A percentile compares a stretch with the other conserved stretches of the same genome.
These are phyloP conservation scores for Rhododendron williamsianum DNA, from an alignment of 148 eudicot species.

Conservation along the genomic window DNA sequence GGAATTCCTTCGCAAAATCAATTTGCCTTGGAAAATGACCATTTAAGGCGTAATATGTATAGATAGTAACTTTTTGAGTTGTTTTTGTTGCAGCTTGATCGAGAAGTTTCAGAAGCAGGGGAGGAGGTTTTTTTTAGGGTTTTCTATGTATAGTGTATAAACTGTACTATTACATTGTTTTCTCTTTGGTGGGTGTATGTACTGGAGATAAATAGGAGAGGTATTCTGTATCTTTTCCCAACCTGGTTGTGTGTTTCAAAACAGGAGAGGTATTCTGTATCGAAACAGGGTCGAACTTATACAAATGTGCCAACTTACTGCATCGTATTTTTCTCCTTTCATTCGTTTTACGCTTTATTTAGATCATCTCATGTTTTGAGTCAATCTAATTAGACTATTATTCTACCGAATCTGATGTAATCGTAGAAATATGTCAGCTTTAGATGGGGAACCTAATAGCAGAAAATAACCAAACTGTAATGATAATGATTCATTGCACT, in stretches of 20 bases:
- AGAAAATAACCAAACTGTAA: not conserved
- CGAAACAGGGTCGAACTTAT: not conserved
- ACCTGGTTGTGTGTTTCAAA: not conserved
- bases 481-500: not conserved
- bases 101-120: not conserved
- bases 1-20: slow-evolving; percentile 22
- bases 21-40: slow-evolving; percentile 22
- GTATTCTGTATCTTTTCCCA: not conserved
- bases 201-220: not conserved
- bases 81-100: slow-evolving; percentile 1
- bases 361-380: not conserved
- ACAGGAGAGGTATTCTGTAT: not conserved
- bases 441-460: not conserved
- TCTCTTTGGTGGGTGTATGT: not conserved
- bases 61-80: slow-evolving; percentile 9
- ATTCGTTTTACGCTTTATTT: not conserved
- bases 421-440: not conserved
- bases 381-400: not conserved
- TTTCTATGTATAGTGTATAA: not conserved
- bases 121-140: not conserved
- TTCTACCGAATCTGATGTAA: not conserved
- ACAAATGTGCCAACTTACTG: not conserved
- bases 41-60: slow-evolving; percentile 30
- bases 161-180: not conserved
- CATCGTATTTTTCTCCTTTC: not conserved